These are phyloP conservation scores for Ampelomyces quisqualis DNA, from an alignment of 2,329 filamentous ascomycete species.

Conservation along the genomic window DNA sequence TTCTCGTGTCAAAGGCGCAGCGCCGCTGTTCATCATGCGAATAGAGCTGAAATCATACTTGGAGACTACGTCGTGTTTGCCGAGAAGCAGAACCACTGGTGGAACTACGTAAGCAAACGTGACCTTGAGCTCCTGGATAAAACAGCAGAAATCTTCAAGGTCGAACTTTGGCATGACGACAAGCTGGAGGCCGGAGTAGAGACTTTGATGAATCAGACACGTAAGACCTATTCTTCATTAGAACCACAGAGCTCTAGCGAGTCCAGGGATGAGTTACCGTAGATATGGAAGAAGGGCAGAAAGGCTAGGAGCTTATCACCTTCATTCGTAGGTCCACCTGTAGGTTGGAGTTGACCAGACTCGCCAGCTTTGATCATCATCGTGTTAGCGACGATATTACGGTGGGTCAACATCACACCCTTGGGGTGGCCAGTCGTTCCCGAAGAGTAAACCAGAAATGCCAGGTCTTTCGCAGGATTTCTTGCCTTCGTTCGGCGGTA, in stretches of 20 bases:
- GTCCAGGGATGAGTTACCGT: conserved; percentile 56
- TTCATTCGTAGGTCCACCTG: conserved; percentile 60
- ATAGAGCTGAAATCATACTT: conserved; percentile 79
- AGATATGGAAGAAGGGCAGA: conserved; percentile 89
- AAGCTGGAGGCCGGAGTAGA: conserved; percentile 65
- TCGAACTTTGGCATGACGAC: conserved; percentile 80
- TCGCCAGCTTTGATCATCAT: conserved; percentile 47
- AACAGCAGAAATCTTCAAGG: conserved; percentile 72
- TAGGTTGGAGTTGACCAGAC: conserved; percentile 56
- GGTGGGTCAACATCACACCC: conserved; percentile 82
- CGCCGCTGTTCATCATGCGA: conserved; percentile 83
- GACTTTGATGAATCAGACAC: conserved; percentile 67
- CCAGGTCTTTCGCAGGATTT: conserved; percentile 69
- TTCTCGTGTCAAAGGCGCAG: conserved; percentile 79
- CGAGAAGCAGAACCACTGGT: conserved; percentile 76
- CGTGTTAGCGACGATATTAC: conserved; percentile 75
- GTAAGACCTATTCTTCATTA: conserved; percentile 58
- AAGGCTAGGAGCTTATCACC: conserved; percentile 76
- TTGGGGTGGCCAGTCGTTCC: conserved; percentile 88
- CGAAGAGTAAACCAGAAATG: conserved; percentile 84
- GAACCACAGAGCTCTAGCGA: background rate
- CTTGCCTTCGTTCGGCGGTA: conserved; percentile 61
- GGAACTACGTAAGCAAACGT: conserved; percentile 83
- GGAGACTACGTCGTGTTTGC: conserved; percentile 74
- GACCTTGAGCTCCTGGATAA: conserved; percentile 72